A percentile compares a stretch with the other conserved stretches of the same genome.
Conservation (phyloP, 768 basidiomycete species). For the Termitomyces sp. region DNA sequence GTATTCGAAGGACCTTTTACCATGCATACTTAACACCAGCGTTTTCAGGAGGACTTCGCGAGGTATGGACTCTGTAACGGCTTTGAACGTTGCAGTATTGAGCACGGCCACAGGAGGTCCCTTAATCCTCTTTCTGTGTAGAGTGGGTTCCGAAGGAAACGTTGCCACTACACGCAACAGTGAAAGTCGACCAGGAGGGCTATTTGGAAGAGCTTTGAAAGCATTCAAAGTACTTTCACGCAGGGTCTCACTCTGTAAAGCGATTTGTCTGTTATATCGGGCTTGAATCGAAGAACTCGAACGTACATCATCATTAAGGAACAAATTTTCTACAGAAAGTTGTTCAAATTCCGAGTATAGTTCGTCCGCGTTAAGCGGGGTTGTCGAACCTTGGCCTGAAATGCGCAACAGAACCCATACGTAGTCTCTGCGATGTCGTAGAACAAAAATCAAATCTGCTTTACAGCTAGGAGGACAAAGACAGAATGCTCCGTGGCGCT, state of each 20-base stretch:
- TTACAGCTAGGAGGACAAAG: not conserved
- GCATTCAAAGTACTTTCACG: not conserved
- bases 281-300: not conserved
- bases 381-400: not conserved
- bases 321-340: not conserved
- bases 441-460: not conserved
- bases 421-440: not conserved
- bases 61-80: not conserved
- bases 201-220: not conserved
- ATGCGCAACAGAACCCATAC: not conserved
- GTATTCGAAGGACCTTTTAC: not conserved
- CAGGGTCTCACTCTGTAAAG: not conserved
- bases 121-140: not conserved
- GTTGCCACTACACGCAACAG: not conserved
- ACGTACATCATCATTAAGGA: not conserved
- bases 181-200: not conserved
- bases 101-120: not conserved
- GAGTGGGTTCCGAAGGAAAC: not conserved
- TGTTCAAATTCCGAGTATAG: not conserved
- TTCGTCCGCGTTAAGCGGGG: not conserved
- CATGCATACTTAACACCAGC: slow-evolving; percentile 3
- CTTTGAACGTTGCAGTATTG: not conserved
- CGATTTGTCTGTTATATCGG: not conserved
- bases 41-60: not conserved
- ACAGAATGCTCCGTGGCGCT: not conserved